Base-by-base conservation (phyloP, 768 basidiomycete genomes). In the Cystobasidium tubakii region DNA sequence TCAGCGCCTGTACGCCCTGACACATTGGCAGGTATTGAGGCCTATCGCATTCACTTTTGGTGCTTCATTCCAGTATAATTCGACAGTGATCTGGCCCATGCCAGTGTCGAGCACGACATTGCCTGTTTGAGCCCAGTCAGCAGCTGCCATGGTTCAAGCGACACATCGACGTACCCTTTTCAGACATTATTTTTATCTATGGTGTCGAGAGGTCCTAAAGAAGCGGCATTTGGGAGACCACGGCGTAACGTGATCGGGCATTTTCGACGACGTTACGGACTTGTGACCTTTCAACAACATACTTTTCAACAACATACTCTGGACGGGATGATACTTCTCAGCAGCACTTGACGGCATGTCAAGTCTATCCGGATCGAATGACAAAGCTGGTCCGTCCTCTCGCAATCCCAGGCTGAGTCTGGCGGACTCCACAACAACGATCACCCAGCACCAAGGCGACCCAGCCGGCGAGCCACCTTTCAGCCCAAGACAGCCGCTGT, bases 51-150 rank as follows among this genome's bases (percentile, higher is more conserved):
- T 70, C 73, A 85, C 85, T 82, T 84, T 86, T 80, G 92, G 94
- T 0, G 93, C 91, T 81, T 96, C 92, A 44, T 90, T 83, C 87
- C 89, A 92, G 83, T 97, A 97, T 27, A 98, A 85, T 82, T 98
- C 94, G 1, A 97, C 84, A 76, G 90, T 88, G 62, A 97, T 83
- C 76, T 92, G 87, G n/a, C 91, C 91, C 80, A 94, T 80, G 79
- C 84, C 91, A 21, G 91, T 94, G 82, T 91, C 88, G 25, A 92
- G 81, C 39, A 89, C 85, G 21, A 91, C 89, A 39, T 88, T 87
- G 60, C 69, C 69, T 71, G 50, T 17, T 33, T 39, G 39, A 34
- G 10, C 4, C 39, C 10, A 17, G 36, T 65, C 63, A 65, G 39
- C 36, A 33, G 6, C 9, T 4, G 64, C 6, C 7, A 44, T 31